Evolutionary conservation across 306 rosid genomes (phyloP).

Genomic region (Spatholobus suberectus): DNA sequence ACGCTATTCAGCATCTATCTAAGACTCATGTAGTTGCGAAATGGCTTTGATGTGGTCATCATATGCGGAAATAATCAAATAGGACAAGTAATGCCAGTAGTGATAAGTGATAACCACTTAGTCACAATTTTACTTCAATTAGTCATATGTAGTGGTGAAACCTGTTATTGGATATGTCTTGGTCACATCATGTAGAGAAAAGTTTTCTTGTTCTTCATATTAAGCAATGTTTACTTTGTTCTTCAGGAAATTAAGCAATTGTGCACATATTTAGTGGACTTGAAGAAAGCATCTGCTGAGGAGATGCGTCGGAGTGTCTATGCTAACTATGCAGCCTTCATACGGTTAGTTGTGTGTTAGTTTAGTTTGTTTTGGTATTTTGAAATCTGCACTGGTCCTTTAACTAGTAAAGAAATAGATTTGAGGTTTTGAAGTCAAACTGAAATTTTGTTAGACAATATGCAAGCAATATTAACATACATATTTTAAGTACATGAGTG

Average conservation of each 20-base stretch:
- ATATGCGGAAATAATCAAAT: conserved; percentile 11
- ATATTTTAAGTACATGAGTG: neutral
- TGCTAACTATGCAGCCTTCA: conserved; percentile 96
- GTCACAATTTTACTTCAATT: neutral
- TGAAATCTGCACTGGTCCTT: neutral
- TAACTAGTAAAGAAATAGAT: neutral
- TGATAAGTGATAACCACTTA: conserved; percentile 5
- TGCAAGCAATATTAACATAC: neutral
- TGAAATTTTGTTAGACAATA: neutral
- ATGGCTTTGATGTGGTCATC: neutral
- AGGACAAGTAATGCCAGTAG: neutral
- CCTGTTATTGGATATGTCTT: conserved; percentile 5
- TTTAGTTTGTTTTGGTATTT: conserved; percentile 29
- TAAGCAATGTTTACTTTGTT: neutral
- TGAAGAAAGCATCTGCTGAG: conserved; percentile 94
- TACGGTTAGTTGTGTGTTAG: conserved; percentile 66
- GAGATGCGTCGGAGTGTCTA: conserved; percentile 99
- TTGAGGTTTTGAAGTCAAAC: conserved; percentile 12
- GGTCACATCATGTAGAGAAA: neutral
- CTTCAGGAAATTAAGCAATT: conserved; percentile 92
- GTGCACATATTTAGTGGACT: conserved; percentile 81
- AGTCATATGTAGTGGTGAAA: conserved; percentile 14
- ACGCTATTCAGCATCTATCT: neutral
- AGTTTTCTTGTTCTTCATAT: conserved; percentile 26
- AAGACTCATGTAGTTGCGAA: conserved; percentile 19